phyloP scores from a whole-genome alignment of 140 eudicot species.

The Senecio squalidus region DNA sequence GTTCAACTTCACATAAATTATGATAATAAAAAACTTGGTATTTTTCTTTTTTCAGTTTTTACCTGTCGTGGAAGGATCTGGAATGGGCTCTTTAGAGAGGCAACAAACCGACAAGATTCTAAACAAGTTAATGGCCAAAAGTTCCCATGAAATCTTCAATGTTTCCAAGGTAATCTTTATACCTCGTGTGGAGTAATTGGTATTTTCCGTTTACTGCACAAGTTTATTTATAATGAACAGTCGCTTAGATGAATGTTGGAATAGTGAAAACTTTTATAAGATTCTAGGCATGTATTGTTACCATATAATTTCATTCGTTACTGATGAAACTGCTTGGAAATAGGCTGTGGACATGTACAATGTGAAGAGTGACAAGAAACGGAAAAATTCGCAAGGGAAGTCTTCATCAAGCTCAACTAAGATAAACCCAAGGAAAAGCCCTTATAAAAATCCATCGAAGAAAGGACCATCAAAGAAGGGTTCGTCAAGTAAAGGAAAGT shows the following conservation, averaged over 20 bases:
- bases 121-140: slow-evolving; percentile 66
- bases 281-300: background rate
- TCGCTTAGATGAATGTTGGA: no score
- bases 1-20: background rate
- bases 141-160: slow-evolving; percentile 66
- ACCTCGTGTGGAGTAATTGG: no score
- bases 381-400: slow-evolving; percentile 44
- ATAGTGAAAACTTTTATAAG: background rate
- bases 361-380: slow-evolving; percentile 67
- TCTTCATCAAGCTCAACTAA: slow-evolving; percentile 44
- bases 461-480: slow-evolving; percentile 7
- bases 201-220: no score
- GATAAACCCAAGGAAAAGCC: slow-evolving; percentile 55
- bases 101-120: slow-evolving; percentile 79
- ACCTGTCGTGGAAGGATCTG: slow-evolving; percentile 70
- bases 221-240: no score
- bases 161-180: slow-evolving; percentile 47
- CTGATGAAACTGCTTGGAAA: background rate
- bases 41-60: slow-evolving; percentile 19
- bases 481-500: slow-evolving; percentile 52
- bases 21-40: background rate
- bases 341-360: slow-evolving; percentile 89
- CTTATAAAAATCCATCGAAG: slow-evolving; percentile 54
- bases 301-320: no score
- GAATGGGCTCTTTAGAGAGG: slow-evolving; percentile 74